Percentiles rank a stretch among this genome's conserved stretches.
These are phyloP conservation scores for Diutina mesorugosa DNA, from an alignment of 1,139 yeast genomes.

Conservation along the genomic window DNA sequence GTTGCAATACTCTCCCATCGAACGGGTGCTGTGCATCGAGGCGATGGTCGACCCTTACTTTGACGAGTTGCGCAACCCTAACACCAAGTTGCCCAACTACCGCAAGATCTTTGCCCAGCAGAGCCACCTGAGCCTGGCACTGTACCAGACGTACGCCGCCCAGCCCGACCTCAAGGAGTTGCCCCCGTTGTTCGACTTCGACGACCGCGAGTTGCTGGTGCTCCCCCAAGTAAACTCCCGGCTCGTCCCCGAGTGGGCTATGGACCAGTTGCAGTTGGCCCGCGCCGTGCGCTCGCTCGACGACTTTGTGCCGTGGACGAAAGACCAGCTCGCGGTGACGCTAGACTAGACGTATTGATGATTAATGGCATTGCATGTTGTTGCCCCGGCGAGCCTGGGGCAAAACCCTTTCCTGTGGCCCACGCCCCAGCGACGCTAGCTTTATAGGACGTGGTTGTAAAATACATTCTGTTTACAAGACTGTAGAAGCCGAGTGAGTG, in stretches of 20 bases:
- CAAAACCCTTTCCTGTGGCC: no score
- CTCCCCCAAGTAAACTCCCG: conserved; percentile 20
- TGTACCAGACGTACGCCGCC: conserved; percentile 22
- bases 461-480: no score
- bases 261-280: conserved; percentile 15
- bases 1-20: conserved; percentile 66
- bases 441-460: no score
- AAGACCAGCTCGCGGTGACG: conserved; percentile 22
- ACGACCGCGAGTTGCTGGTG: conserved; percentile 33
- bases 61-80: conserved; percentile 53
- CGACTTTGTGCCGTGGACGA: conserved; percentile 22
- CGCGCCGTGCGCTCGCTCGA: conserved; percentile 13
- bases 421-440: no score
- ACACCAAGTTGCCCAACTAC: conserved; percentile 42
- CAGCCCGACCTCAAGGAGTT: conserved; percentile 30
- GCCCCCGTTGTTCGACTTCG: conserved; percentile 38
- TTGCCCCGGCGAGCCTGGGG: no score
- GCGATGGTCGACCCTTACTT: conserved; percentile 64
- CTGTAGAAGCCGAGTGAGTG: no score
- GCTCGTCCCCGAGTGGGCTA: conserved; percentile 30
- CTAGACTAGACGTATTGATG: conserved; percentile 14
- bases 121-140: conserved; percentile 17
- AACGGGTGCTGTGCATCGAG: conserved; percentile 56
- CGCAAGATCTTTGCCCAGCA: conserved; percentile 33
- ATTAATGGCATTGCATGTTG: not conserved